Evolutionary conservation across 1,284 basidiomycete genomes (phyloP).

Genomic region (Melampsora americana): DNA sequence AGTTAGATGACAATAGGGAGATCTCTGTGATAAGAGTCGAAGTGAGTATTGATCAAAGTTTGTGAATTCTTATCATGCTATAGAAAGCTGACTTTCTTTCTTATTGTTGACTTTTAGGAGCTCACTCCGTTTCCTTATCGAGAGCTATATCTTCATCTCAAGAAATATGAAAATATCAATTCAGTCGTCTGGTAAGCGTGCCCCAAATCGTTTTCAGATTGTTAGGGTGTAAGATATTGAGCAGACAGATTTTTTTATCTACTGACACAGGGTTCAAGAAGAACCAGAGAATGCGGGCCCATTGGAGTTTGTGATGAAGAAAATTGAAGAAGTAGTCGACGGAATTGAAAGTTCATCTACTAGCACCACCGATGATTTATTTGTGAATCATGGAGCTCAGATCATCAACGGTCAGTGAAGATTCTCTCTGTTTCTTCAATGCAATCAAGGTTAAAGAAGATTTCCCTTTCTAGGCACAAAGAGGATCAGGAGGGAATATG

Average conservation of each 20-base stretch:
- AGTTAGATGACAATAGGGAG: constrained; percentile 60
- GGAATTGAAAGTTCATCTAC: neutral
- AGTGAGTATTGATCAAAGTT: constrained; percentile 38
- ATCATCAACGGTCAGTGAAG: neutral
- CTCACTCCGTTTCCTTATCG: constrained; percentile 77
- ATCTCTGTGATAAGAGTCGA: constrained; percentile 74
- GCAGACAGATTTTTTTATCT: neutral
- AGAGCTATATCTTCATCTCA: constrained; percentile 59
- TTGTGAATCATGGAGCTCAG: neutral
- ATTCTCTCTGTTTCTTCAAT: neutral
- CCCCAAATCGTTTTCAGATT: neutral
- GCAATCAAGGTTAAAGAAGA: neutral
- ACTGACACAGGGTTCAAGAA: constrained; percentile 18
- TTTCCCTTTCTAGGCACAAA: neutral
- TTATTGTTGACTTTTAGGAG: constrained; percentile 56
- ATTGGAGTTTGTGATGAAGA: constrained; percentile 20
- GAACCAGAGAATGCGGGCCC: constrained; percentile 31
- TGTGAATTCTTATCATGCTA: too few species aligned
- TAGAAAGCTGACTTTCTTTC: neutral
- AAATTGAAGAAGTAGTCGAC: constrained; percentile 9
- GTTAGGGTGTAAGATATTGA: neutral
- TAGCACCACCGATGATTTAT: neutral
- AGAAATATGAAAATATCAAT: constrained; percentile 55
- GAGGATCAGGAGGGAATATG: constrained; percentile 14
- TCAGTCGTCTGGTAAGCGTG: constrained; percentile 11